A percentile compares a stretch with the other conserved stretches of the same genome.
phyloP scores from a whole-genome alignment of 495 filamentous ascomycete genomes.

The Hyaloscypha finlandica region DNA sequence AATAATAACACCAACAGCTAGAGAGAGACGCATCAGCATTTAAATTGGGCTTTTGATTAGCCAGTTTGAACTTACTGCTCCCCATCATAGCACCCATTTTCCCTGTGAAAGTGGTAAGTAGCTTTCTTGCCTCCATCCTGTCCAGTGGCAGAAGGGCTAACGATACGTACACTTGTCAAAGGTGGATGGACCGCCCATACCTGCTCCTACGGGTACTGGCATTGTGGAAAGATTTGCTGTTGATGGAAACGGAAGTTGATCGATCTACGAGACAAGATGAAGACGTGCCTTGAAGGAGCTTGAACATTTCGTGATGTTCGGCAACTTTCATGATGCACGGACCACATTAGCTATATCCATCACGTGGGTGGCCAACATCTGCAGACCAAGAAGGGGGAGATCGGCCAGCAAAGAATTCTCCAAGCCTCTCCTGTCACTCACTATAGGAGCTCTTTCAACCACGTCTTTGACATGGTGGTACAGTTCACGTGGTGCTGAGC shows the following conservation, averaged over 20 bases:
- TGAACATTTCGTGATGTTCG: slow-evolving; percentile 1
- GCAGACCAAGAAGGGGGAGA: not conserved
- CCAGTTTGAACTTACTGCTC: slow-evolving; percentile 69
- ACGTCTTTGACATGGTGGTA: not conserved
- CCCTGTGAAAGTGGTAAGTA: slow-evolving; percentile 56
- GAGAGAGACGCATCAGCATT: slow-evolving; percentile 24
- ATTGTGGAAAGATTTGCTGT: slow-evolving; percentile 43
- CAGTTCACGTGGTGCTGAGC: slow-evolving; percentile 17
- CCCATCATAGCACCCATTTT: slow-evolving; percentile 99
- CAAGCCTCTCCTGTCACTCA: not conserved
- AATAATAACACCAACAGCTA: slow-evolving; percentile 93
- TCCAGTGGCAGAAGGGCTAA: slow-evolving; percentile 1
- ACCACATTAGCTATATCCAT: not conserved
- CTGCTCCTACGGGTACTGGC: slow-evolving; percentile 66
- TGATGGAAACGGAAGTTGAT: slow-evolving; percentile 6
- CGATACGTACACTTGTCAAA: slow-evolving; percentile 83
- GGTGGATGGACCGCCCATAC: slow-evolving; percentile 70
- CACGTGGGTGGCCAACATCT: not conserved
- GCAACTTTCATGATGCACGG: slow-evolving; percentile 13
- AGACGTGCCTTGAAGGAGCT: not conserved
- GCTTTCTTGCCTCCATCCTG: slow-evolving; percentile 14
- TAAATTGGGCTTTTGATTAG: not conserved
- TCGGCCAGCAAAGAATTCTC: not conserved
- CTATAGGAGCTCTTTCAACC: not conserved
- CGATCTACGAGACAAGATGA: not conserved